A percentile compares a stretch with the other conserved stretches of the same genome.
Evolutionary conservation across 768 basidiomycete genomes (phyloP).

Genomic region (Auricularia sp.): DNA sequence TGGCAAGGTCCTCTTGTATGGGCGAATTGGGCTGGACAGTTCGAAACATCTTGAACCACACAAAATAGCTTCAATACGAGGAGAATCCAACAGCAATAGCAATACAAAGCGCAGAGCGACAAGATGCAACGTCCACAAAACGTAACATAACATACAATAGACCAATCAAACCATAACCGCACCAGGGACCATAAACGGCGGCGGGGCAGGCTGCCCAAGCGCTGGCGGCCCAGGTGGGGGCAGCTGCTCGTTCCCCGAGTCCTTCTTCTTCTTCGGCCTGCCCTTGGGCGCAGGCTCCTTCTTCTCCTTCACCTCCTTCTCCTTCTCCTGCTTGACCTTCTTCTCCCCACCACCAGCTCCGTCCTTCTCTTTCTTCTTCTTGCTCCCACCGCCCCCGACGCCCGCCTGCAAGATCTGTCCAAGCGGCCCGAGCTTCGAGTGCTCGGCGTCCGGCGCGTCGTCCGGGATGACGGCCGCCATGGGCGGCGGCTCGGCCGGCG

Average conservation of each 20-base stretch:
- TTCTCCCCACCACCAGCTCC: neutral
- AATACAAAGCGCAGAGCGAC: too few relatives aligned
- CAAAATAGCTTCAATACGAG: too few relatives aligned
- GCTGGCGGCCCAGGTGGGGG: neutral
- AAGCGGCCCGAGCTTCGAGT: conserved; percentile 70
- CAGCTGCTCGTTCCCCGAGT: neutral
- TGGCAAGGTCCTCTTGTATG: too few relatives aligned
- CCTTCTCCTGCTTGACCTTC: neutral
- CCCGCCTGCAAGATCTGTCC: conserved; percentile 59
- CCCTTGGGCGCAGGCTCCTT: conserved; percentile 1
- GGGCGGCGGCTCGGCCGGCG: conserved; percentile 5
- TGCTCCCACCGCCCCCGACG: conserved; percentile 32
- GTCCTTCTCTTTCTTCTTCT: conserved; percentile 35
- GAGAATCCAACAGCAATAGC: too few relatives aligned
- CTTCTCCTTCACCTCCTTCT: conserved; percentile 5
- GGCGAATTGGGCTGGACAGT: too few relatives aligned
- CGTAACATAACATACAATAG: too few relatives aligned
- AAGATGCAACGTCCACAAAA: too few relatives aligned
- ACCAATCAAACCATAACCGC: too few relatives aligned
- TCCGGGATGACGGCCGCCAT: conserved; percentile 40
- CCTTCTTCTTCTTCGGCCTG: neutral
- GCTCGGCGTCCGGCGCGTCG: conserved; percentile 46
- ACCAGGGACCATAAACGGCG: too few relatives aligned
- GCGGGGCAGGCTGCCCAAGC: neutral
- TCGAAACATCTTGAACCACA: too few relatives aligned